Evolutionary conservation across 1,284 basidiomycete species (phyloP).

Genomic region (Caloboletus firmus): DNA sequence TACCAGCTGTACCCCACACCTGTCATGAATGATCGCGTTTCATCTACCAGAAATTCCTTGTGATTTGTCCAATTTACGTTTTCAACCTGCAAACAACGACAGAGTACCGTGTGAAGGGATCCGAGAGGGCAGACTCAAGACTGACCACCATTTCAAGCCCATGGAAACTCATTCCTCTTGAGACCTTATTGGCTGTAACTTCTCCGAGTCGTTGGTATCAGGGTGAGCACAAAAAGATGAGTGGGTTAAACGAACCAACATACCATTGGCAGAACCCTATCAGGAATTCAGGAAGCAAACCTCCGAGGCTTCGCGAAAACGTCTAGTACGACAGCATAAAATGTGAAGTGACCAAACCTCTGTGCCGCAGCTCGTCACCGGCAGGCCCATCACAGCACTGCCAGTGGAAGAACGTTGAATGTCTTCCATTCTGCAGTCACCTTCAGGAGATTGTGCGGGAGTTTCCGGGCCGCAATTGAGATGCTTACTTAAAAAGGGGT

Average conservation of each 20-base stretch:
- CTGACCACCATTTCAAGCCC: no score
- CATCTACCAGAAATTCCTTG: background rate
- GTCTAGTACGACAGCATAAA: background rate
- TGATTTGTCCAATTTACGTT: background rate
- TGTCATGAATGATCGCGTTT: no score
- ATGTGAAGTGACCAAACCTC: background rate
- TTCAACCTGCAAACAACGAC: background rate
- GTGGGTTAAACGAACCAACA: background rate
- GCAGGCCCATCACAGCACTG: no score
- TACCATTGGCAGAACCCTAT: background rate
- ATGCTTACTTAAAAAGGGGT: slow-evolving; percentile 17
- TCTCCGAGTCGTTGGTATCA: background rate
- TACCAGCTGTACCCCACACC: background rate
- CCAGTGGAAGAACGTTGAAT: no score
- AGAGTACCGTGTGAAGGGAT: background rate
- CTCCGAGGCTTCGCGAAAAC: background rate
- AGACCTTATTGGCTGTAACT: background rate
- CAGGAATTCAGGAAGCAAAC: background rate
- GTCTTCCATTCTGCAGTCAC: no score
- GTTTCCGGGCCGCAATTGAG: slow-evolving; percentile 7
- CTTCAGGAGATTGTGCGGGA: no score
- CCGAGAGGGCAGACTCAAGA: background rate
- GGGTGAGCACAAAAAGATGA: background rate
- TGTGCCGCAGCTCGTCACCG: no score
- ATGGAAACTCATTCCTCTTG: background rate